Base-by-base conservation (phyloP, 352 stramenopile species). In the Peronospora tabacina region DNA sequence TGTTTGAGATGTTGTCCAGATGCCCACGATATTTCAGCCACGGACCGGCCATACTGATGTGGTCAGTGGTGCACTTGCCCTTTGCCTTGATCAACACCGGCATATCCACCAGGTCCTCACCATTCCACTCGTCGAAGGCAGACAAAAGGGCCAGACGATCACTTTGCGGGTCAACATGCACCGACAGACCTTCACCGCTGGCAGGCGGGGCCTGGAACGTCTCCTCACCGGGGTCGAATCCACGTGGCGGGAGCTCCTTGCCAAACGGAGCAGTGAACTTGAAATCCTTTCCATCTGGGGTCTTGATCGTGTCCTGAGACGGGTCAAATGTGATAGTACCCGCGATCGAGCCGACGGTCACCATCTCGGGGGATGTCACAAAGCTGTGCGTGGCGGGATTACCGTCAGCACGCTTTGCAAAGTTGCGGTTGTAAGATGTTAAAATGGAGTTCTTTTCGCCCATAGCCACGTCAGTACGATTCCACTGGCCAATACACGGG, bases 341-440 rank as follows among this genome's bases (percentile, higher is more conserved):
- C 12, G 89, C 86, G 62, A 97, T 87, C 44, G 89, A 56, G 62
- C 81, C 90, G 40, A 93, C 87, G 9, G 89, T 95, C 52, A 96
- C 87, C 40, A 97, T 57, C 55, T 97, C 89, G 4, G 89, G 88
- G 38, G 87, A 96, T 35, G 87, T 93, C 58, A 97, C 87, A 66
- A 97, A 97, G 20, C 85, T 87, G 69, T 96, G 87, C 24, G 89
- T 97, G 61, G 80, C 76, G 36, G 87, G 87, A 80, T 97, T 97
- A 36, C 87, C 89, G 55, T 97, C 89, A 73, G 94, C 93, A 72
- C 89, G 85, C 83, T 96, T 96, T 52, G 86, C 86, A 40, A 97
- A 97, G 80, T 97, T 97, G 65, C 89, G 74, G 85, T 97, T 97
- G 75, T 96, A 97, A 47, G 89, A 97, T 43, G 87, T 96, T 60